Evolutionary conservation across 2,329 filamentous ascomycete species (phyloP).

Genomic region (Colletotrichum sidae): DNA sequence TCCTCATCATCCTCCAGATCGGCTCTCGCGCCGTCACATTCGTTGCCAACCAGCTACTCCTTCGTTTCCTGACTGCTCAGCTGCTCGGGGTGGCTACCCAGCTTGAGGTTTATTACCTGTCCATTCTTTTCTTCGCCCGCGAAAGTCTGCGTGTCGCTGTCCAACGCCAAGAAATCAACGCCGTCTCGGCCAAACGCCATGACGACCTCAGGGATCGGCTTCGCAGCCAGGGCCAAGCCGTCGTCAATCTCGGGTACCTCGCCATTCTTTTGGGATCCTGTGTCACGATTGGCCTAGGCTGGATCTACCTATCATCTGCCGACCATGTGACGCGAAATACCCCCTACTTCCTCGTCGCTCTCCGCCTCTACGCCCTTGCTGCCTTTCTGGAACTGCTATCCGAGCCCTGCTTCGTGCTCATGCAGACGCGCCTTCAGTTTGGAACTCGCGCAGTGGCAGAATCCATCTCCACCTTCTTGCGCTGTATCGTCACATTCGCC

Average conservation of each 20-base stretch:
- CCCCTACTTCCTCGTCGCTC: conserved; percentile 69
- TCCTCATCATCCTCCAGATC: conserved; percentile 90
- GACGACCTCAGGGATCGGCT: conserved; percentile 42
- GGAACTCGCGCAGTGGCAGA: conserved; percentile 85
- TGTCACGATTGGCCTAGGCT: conserved; percentile 73
- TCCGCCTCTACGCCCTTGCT: conserved; percentile 67
- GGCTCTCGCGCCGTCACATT: conserved; percentile 91
- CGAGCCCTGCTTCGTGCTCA: conserved; percentile 90
- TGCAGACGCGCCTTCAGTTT: conserved; percentile 85
- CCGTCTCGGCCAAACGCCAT: conserved; percentile 39
- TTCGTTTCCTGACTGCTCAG: conserved; percentile 87
- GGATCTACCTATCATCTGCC: conserved; percentile 72
- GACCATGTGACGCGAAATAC: conserved; percentile 62
- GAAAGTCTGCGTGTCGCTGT: conserved; percentile 93
- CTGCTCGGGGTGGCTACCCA: conserved; percentile 89
- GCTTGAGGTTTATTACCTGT: conserved; percentile 91
- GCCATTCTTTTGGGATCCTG: conserved; percentile 76
- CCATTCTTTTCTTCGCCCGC: conserved; percentile 92
- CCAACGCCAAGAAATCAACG: conserved; percentile 71
- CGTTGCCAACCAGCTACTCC: conserved; percentile 87
- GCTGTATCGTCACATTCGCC: conserved; percentile 80
- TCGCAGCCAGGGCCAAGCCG: conserved; percentile 71
- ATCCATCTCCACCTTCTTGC: conserved; percentile 80
- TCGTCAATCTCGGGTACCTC: conserved; percentile 90
- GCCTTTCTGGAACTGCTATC: conserved; percentile 80